A percentile compares a stretch with the other conserved stretches of the same genome.
Conservation (phyloP, 768 basidiomycete genomes). For the Pleurotus cornucopiae region DNA sequence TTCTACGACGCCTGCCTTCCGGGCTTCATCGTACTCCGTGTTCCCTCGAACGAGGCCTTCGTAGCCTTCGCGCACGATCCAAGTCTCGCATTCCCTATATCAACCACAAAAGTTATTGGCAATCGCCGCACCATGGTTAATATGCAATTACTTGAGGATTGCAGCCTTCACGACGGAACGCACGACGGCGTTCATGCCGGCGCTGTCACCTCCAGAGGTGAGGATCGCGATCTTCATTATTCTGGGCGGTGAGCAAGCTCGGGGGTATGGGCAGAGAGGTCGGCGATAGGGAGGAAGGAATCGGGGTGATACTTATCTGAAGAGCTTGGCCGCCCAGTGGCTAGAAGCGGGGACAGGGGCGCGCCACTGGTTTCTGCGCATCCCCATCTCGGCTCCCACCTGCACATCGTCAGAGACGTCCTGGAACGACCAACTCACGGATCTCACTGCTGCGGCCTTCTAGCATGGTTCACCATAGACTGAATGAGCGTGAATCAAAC, state of each 20-base stretch:
- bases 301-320: too few relatives aligned
- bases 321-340: too few relatives aligned
- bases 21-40: conserved; percentile 26
- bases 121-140: not conserved
- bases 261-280: not conserved
- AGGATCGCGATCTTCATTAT: conserved; percentile 89
- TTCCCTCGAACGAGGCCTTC: conserved; percentile 98
- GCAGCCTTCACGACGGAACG: conserved; percentile 90
- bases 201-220: conserved; percentile 96
- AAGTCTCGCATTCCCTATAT: conserved; percentile 88
- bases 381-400: too few relatives aligned
- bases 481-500: conserved; percentile 66
- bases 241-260: not conserved
- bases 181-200: conserved; percentile 96
- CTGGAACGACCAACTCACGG: too few relatives aligned
- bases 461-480: conserved; percentile 67
- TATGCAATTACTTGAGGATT: conserved; percentile 70
- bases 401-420: too few relatives aligned
- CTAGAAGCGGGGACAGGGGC: too few relatives aligned
- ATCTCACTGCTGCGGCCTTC: not conserved
- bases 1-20: conserved; percentile 15
- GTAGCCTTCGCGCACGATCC: conserved; percentile 96
- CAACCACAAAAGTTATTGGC: conserved; percentile 2
- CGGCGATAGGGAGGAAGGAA: conserved; percentile 7
- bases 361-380: too few relatives aligned